phyloP scores from a whole-genome alignment of 2,329 filamentous ascomycete species.

The Penicillium sp. region DNA sequence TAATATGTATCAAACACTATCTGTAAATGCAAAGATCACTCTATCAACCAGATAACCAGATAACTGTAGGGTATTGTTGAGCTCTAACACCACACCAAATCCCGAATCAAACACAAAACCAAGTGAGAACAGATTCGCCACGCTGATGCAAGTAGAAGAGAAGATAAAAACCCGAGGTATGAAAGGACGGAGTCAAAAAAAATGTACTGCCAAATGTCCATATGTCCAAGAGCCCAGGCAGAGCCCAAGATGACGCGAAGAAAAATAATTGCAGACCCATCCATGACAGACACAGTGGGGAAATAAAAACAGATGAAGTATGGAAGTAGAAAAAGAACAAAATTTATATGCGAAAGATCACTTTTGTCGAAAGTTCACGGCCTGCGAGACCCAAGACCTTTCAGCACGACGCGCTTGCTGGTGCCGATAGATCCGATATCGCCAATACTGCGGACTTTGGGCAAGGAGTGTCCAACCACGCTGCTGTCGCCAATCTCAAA shows the following conservation, averaged over 20 bases:
- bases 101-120: conserved; percentile 10
- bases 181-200: conserved; percentile 6
- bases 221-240: conserved; percentile 7
- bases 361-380: not conserved
- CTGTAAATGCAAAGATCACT: not conserved
- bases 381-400: conserved; percentile 33
- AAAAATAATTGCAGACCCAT: conserved; percentile 7
- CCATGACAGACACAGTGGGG: not conserved
- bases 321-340: not conserved
- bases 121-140: conserved; percentile 19
- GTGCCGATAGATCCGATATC: conserved; percentile 37
- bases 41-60: conserved; percentile 8
- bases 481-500: conserved; percentile 1
- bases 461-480: conserved; percentile 15
- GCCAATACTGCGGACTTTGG: conserved; percentile 39
- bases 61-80: conserved; percentile 11
- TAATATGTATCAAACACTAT: not conserved
- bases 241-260: conserved; percentile 5
- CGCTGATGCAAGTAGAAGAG: conserved; percentile 26
- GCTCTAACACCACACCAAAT: conserved; percentile 10
- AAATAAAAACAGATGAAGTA: not conserved
- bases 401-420: conserved; percentile 39
- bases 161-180: conserved; percentile 9
- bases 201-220: not conserved
- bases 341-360: not conserved